Evolutionary conservation across 225 moss, liverwort and hornwort genomes (phyloP).

Genomic region (Rhytidiadelphus loreus): DNA sequence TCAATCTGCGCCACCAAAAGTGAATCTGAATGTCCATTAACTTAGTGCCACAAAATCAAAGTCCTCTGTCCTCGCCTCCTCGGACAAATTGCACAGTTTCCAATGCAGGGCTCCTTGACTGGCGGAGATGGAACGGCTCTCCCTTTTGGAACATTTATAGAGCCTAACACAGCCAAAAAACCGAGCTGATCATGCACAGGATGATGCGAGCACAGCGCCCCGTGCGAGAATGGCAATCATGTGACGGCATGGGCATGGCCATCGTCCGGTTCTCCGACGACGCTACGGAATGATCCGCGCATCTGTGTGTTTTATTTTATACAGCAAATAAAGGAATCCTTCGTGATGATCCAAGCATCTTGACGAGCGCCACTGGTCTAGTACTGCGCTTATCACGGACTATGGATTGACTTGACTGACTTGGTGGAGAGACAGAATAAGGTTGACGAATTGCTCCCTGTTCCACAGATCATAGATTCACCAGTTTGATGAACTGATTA

Average conservation of each 20-base stretch:
- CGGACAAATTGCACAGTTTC: background rate
- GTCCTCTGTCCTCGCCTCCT: background rate
- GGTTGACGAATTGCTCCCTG: background rate
- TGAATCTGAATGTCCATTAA: background rate
- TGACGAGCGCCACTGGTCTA: background rate
- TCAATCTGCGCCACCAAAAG: background rate
- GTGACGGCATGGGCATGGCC: background rate
- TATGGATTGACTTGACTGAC: background rate
- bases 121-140: background rate
- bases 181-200: slow-evolving; percentile 10
- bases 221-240: background rate
- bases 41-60: background rate
- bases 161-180: slow-evolving; percentile 15
- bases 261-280: background rate
- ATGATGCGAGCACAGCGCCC: background rate
- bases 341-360: background rate
- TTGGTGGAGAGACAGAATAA: background rate
- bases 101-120: background rate
- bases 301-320: background rate
- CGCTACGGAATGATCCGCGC: background rate
- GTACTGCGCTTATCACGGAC: background rate
- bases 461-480: background rate
- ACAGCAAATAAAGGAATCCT: background rate
- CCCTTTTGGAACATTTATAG: background rate
- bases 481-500: background rate